Conservation (phyloP, 2,329 filamentous ascomycete species). For the Remersonia thermophila region DNA sequence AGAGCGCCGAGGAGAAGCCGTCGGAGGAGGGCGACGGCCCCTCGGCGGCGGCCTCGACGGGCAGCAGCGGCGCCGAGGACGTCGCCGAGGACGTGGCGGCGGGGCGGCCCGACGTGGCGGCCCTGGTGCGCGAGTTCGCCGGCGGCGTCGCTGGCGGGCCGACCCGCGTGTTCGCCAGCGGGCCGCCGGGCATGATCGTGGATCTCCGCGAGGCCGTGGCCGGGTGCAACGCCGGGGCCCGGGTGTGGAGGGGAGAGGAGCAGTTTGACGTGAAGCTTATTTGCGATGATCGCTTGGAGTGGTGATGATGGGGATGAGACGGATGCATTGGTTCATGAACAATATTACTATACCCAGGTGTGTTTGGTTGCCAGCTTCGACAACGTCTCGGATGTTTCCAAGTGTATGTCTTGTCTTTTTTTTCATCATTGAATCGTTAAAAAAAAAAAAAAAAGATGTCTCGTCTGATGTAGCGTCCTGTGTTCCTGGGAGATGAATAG, state of each 20-base stretch:
- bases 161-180: conserved; percentile 47
- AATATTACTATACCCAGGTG: no score
- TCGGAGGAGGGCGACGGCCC: conserved; percentile 11
- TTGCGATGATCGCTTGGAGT: conserved; percentile 48
- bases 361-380: no score
- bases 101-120: conserved; percentile 32
- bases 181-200: conserved; percentile 47
- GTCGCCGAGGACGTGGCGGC: conserved; percentile 17
- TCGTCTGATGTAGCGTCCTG: no score
- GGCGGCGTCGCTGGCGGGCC: conserved; percentile 32
- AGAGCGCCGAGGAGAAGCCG: conserved; percentile 2
- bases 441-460: no score
- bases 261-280: conserved; percentile 42
- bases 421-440: no score
- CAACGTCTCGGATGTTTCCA: no score
- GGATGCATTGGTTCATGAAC: no score
- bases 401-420: no score
- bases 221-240: conserved; percentile 35
- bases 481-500: no score
- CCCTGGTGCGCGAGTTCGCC: conserved; percentile 37
- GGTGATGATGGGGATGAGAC: conserved; percentile 5
- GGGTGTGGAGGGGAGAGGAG: conserved; percentile 47
- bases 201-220: conserved; percentile 44
- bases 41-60: conserved; percentile 6
- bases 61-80: conserved; percentile 6